These are phyloP conservation scores for Scenedesmus sp. DNA, from an alignment of 163 green algal species.

Conservation along the genomic window DNA sequence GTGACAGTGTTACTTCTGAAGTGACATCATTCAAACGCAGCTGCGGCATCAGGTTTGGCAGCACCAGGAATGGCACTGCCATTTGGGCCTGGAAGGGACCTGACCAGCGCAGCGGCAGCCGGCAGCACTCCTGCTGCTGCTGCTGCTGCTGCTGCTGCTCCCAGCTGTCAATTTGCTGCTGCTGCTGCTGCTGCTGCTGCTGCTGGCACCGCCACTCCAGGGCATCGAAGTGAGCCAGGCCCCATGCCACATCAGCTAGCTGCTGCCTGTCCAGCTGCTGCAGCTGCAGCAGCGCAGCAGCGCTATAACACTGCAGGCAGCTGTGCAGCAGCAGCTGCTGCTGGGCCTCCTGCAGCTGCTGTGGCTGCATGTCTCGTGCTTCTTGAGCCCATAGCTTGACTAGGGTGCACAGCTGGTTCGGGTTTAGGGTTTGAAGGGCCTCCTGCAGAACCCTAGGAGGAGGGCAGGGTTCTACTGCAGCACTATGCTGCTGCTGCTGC, in stretches of 20 bases:
- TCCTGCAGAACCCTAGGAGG: not conserved
- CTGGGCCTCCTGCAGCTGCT: no score
- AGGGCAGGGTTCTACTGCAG: not conserved
- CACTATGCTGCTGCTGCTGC: conserved; percentile 33
- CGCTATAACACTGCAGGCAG: not conserved
- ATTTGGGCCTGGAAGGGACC: conserved; percentile 22
- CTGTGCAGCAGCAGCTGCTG: not conserved
- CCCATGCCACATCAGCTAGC: conserved; percentile 38
- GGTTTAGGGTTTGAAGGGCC: not conserved
- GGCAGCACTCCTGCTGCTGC: conserved; percentile 12
- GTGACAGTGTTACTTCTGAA: conserved; percentile 38
- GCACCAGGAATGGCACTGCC: conserved; percentile 30
- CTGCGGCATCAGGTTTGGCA: conserved; percentile 21
- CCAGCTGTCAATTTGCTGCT: not conserved
- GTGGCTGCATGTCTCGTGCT: not conserved
- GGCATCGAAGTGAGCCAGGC: conserved; percentile 36
- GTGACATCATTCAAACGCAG: conserved; percentile 1
- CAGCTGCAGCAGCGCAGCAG: not conserved
- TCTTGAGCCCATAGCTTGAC: not conserved
- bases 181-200: conserved; percentile 49
- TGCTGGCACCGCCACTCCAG: conserved; percentile 8
- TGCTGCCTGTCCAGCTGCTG: conserved; percentile 27
- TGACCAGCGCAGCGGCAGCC: not conserved
- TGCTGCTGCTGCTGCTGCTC: not conserved
- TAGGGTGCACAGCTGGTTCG: not conserved